Evolutionary conservation across 2,329 filamentous ascomycete genomes (phyloP), one percentile per base, ranked within the genome.

Genomic region (Botrytis cinerea): DNA sequence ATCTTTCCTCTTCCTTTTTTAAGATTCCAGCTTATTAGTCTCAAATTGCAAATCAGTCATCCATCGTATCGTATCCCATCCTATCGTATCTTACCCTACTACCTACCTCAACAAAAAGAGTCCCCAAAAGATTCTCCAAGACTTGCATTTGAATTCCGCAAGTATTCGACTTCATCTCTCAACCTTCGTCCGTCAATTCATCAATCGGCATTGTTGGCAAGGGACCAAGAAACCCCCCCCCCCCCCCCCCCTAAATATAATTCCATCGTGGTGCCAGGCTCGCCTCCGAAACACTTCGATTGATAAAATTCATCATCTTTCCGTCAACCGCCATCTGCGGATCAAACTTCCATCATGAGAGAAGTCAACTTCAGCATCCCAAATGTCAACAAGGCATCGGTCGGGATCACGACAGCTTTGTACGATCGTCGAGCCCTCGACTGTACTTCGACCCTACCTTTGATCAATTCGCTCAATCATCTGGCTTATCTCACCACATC

Each of bases 311-410:
- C 66, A 64, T 25, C 38, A 14, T 18, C 22, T 51, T 22, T 61
- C 38, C 62, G 59, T 69, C 62, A 54, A 59, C 48, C 48, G 35
- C 54, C 62, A 54, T 72, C 71, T 68, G 71, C 71, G 63, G 63
- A 68, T 57, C 48, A 54, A 67, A 25, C 48, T 68, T 28, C 69
- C 89, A 95, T 83, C 84, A 99, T 99, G 96, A 93, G 96, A 86
- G 96, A 99, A 89, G 95, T 97, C 86, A 98, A 98, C 85, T 98
- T 98, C 85, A 98, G 95, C 86, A 98, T 98, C 83, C 95, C 96
- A 72, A 98, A 96, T 88, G 94, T 97, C 89, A 98, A 98, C 85
- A 98, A 98, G 92, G 96, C 96, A 81, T 97, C 95, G 74, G 95
- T 97, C 81, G 95, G 95, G 84, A 99, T 99, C 85, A 99, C 96